Base-by-base conservation (phyloP, 2,329 filamentous ascomycete species). In the Epichloe uncinata region DNA sequence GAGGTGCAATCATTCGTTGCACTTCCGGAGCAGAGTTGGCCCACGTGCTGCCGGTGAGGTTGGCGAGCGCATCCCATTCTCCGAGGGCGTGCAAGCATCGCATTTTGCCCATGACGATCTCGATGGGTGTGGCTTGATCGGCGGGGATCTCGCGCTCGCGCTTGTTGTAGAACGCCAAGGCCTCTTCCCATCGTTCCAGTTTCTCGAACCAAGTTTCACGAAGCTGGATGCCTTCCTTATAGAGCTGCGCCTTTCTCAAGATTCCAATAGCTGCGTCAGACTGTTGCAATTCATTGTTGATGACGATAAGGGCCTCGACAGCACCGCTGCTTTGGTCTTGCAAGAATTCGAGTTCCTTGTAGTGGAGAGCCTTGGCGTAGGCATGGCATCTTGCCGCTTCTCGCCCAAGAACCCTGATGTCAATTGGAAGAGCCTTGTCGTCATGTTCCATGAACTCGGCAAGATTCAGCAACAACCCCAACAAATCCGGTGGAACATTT, bases 361-460 rank as follows among this genome's bases (percentile, higher is more conserved):
- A 99, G 62, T 99, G 93, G 38, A 99, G 73, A 9, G 93, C 93
- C 68, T 99, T 99, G 35, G 93, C 93, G 63, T 95, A 98, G 4
- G 93, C 94, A 66, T 99, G 93, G 58, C 94, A 98, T 60, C 94
- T 91, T 18, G 87, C 91, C 45, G 93, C 93, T 65, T 97, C 95
- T 62, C 91, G 85, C 34, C 94, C 94, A 11, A 98, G 77, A 9
- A 93, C 89, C 45, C 93, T 78, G 55, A 99, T 96, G 62, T 99
- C 94, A 54, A 99, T 98, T 2, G 93, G 93, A 48, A 99, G 72
- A 13, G 94, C 91, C 66, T 98, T 98, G 65, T 99, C 93, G 59
- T 98, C 94, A 61, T 98, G 93, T 64, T 99, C 93, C 93, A 99
- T 99, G 66, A 98, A 99, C 64, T 99, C 93, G 20, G 93, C 93